phyloP scores from a whole-genome alignment of 176 grass and related monocot genomes.

The Eleusine coracana region DNA sequence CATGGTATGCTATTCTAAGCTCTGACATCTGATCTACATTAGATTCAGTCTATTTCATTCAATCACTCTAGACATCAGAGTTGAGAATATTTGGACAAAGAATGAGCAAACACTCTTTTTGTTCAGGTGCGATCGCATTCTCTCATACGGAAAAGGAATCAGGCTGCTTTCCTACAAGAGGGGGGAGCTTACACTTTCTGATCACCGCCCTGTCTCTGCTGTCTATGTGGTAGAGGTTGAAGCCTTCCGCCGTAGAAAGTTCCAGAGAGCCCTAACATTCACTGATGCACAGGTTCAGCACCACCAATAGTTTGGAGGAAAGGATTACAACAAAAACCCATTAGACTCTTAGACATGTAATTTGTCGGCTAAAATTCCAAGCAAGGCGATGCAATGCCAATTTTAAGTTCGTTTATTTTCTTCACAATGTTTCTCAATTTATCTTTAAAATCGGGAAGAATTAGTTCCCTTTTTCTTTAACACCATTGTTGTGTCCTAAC shows the following conservation, averaged over 20 bases:
- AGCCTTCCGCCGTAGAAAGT: constrained; percentile 59
- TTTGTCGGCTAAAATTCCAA: constrained; percentile 3
- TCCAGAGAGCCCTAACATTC: constrained; percentile 68
- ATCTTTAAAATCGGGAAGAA: no score
- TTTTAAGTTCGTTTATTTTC: not conserved
- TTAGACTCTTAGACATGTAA: not conserved
- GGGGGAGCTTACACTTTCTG: constrained; percentile 68
- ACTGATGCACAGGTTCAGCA: constrained; percentile 54
- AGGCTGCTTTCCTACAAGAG: constrained; percentile 67
- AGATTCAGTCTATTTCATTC: not conserved
- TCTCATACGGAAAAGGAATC: constrained; percentile 76
- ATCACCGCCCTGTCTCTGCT: constrained; percentile 78
- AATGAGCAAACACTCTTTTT: constrained; percentile 1
- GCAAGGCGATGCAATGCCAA: not conserved
- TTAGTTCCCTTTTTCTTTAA: no score
- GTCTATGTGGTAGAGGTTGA: constrained; percentile 66
- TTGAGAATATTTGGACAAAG: not conserved
- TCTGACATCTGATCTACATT: no score
- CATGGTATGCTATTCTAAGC: constrained; percentile 60
- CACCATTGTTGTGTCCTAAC: no score
- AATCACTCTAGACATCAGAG: not conserved
- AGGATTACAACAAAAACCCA: not conserved
- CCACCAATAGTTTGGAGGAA: constrained; percentile 9
- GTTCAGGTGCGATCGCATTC: constrained; percentile 88
- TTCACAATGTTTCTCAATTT: constrained; percentile 3